Percentiles rank a stretch among this genome's conserved stretches.
phyloP scores from a whole-genome alignment of 2,329 filamentous ascomycete species.

The Amauroascus verrucosus region DNA sequence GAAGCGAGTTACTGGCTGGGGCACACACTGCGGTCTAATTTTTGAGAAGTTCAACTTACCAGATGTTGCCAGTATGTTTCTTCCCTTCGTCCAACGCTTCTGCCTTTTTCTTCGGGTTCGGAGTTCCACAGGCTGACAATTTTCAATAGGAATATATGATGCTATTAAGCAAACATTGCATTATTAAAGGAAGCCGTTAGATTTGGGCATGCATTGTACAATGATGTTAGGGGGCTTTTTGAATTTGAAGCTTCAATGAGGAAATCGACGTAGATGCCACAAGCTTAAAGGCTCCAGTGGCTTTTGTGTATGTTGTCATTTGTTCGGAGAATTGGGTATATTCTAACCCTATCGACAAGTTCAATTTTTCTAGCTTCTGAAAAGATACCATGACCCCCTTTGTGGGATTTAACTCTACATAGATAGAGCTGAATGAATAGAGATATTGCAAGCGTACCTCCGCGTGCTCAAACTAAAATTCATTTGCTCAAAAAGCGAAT shows the following conservation, averaged over 20 bases:
- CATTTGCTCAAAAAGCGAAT: too few species aligned
- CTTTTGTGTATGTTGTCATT: neutral
- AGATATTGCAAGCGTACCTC: neutral
- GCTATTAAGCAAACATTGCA: slow-evolving; percentile 56
- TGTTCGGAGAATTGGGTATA: neutral
- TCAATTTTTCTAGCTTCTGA: neutral
- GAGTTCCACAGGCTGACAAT: neutral
- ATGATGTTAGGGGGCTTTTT: neutral
- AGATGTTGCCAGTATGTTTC: slow-evolving; percentile 69
- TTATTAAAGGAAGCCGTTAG: slow-evolving; percentile 40
- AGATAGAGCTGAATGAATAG: slow-evolving; percentile 7
- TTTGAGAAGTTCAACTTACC: slow-evolving; percentile 76
- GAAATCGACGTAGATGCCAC: neutral
- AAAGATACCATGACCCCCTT: slow-evolving; percentile 8
- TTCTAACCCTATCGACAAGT: neutral
- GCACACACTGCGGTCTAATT: slow-evolving; percentile 66
- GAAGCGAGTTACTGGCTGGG: slow-evolving; percentile 77
- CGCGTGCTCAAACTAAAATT: too few species aligned
- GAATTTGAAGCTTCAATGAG: neutral
- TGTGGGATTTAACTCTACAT: slow-evolving; percentile 6
- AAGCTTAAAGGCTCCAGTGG: neutral
- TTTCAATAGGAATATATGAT: slow-evolving; percentile 54
- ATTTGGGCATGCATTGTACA: slow-evolving; percentile 3
- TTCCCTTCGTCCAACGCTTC: neutral
- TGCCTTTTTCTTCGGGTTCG: slow-evolving; percentile 6